Conservation (phyloP, 345 rosid species). For the Eutrema yunnanense region DNA sequence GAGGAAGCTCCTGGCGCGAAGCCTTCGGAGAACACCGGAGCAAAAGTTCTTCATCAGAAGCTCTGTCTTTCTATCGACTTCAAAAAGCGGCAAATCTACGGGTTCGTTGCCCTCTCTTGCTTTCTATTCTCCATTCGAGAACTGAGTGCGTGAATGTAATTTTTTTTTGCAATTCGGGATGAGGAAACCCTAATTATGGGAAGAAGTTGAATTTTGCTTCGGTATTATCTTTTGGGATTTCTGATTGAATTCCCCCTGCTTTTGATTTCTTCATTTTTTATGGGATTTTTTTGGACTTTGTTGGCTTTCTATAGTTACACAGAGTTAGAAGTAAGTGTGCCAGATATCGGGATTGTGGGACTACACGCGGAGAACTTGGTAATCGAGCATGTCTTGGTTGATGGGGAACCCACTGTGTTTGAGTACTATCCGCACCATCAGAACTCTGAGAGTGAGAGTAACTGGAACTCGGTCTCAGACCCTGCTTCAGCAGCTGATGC, state of each 20-base stretch:
- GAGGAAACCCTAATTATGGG: conserved; percentile 8
- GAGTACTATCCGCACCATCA: conserved; percentile 84
- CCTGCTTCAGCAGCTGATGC: conserved; percentile 81
- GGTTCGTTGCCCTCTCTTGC: conserved; percentile 41
- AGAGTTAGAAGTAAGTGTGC: conserved; percentile 85
- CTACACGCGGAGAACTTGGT: conserved; percentile 91
- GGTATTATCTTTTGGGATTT: neutral
- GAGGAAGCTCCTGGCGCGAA: conserved; percentile 59
- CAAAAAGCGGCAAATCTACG: conserved; percentile 64
- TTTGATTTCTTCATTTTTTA: neutral
- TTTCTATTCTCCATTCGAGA: neutral
- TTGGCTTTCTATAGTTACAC: conserved; percentile 49
- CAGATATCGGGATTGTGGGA: conserved; percentile 90
- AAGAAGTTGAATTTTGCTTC: neutral
- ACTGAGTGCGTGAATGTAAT: neutral
- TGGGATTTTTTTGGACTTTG: neutral
- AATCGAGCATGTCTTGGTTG: conserved; percentile 78
- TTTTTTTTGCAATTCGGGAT: neutral
- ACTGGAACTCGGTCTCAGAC: conserved; percentile 50
- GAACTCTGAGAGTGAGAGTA: conserved; percentile 42
- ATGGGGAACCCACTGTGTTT: conserved; percentile 83
- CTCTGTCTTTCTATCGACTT: conserved; percentile 83
- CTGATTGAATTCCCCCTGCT: neutral
- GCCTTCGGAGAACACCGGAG: conserved; percentile 65
- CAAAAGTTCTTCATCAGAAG: conserved; percentile 87